Base-by-base conservation (phyloP, 441 rosid species). In the Aleurites moluccanus region DNA sequence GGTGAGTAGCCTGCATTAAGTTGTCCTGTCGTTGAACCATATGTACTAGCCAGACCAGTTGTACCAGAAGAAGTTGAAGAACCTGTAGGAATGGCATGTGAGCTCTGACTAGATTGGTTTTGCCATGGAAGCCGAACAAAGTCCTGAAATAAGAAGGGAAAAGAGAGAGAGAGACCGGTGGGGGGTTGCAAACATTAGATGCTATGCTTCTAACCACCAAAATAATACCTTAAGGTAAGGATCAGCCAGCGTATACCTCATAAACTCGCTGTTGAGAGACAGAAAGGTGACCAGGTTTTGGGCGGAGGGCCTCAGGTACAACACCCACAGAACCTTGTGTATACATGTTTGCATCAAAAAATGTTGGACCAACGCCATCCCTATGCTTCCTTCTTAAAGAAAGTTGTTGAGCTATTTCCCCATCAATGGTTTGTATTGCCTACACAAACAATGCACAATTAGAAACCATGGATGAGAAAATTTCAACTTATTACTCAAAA, bases 91-190 rank as follows among this genome's bases (percentile, higher is more conserved):
- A 85, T 45, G 50, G 87, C 67, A 78, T 88, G 92, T 20, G 97
- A 79, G 25, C 82, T 84, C 78, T 88, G 97, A 81, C 80, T 82
- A 63, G 98, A 89, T 73, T 91, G 99, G 74, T 89, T 96, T 86
- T 94, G 98, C 98, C 89, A 91, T 59, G 98, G 99, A 84, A 92
- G 93, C 76, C 94, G 90, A 82, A 94, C 95, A 77, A 96, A 96
- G 78, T 96, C 98, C 99, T 94, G 85, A 76, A 81, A 61, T 50
- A 40, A 65, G 23, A 1, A 27, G 72, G 42, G 11, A 67, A 67
- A 21, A n/a, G n/a, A n/a, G n/a, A n/a, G n/a, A n/a, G n/a, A n/a
- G n/a, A n/a, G n/a, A n/a, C n/a, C n/a, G n/a, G n/a, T n/a, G 23
- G 23, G 40, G 49, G 50, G 2, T 1, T 1, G 28, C 16, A 66